These are phyloP conservation scores for Musa itinerans DNA, from an alignment of 176 grass and related monocot species.

Conservation along the genomic window DNA sequence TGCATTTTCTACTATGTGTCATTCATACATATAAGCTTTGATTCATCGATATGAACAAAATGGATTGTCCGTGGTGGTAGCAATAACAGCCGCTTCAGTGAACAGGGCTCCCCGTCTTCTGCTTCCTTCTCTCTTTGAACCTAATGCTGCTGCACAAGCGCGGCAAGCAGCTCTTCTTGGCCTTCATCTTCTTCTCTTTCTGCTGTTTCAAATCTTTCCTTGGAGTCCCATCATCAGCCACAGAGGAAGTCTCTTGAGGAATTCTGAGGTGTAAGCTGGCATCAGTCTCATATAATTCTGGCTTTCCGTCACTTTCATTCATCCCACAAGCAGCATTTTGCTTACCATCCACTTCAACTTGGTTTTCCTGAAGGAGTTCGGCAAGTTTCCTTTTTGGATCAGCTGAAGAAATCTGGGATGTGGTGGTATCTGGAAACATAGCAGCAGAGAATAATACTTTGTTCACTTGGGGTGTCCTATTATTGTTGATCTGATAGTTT, in stretches of 20 bases:
- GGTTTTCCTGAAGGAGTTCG: constrained; percentile 52
- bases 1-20: no score
- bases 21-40: neutral
- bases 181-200: constrained; percentile 22
- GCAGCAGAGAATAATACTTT: neutral
- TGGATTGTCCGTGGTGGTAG: no score
- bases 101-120: constrained; percentile 12
- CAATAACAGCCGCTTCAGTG: constrained; percentile 1
- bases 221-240: neutral
- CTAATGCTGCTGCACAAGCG: constrained; percentile 29
- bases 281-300: constrained; percentile 11
- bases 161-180: constrained; percentile 38
- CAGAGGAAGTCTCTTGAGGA: neutral
- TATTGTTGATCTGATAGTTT: constrained; percentile 19
- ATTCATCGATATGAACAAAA: neutral
- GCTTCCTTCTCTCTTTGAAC: constrained; percentile 31
- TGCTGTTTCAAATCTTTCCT: neutral
- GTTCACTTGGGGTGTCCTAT: constrained; percentile 2
- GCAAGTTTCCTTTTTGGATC: constrained; percentile 43
- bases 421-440: neutral
- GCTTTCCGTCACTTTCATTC: constrained; percentile 13
- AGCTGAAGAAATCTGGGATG: neutral
- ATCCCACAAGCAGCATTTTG: neutral
- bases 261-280: neutral
- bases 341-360: constrained; percentile 21